Evolutionary conservation across 2,329 filamentous ascomycete genomes (phyloP), one percentile per base, ranked within the genome.

Genomic region (Mollisiaceae sp.): DNA sequence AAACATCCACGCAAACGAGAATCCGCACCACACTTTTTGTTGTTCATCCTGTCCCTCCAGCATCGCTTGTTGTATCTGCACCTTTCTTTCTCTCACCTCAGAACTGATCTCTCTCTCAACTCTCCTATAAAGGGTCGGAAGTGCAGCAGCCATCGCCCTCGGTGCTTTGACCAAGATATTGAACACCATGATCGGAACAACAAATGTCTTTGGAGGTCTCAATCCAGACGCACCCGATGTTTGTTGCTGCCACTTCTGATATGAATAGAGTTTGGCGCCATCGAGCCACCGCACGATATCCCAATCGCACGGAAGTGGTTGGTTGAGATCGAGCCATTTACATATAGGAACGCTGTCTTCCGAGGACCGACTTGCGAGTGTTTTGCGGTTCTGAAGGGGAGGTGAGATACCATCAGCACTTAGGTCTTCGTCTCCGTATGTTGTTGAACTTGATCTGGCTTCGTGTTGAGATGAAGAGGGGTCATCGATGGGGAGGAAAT

Each of bases 1-100:
- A 18, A 55, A 62, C 20, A 43, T n/a, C 47, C 35, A 62, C 15
- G 43, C 4, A 5, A 55, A 14, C 11, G 59, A 47, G 15, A 55
- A 8, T 1, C 59, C 47, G 38, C 59, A 62, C 36, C 52, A 20
- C 20, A 32, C 54, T 6, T 32, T 60, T 6, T 32, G 27, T 27
- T 60, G 24, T 22, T 22, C 4, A 27, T 18, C 2, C 9, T 12
- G 24, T 35, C 32, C 39, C 14, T 43, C 11, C 4, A 22, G 15
- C 12, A 20, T 14, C n/a, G 20, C n/a, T 22, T 41, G 35, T 2
- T 12, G 8, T 3, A 2, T 22, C 50, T 27, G 24, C 15, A 20
- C 11, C 15, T 27, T 11, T 50, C n/a, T 36, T 5, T 15, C 20
- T 45, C 18, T 8, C 8, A 59, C 4, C 12, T 20, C 4, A 6